A percentile compares a stretch with the other conserved stretches of the same genome.
phyloP scores from a whole-genome alignment of 441 rosid genomes.

The Geranium incanum region DNA sequence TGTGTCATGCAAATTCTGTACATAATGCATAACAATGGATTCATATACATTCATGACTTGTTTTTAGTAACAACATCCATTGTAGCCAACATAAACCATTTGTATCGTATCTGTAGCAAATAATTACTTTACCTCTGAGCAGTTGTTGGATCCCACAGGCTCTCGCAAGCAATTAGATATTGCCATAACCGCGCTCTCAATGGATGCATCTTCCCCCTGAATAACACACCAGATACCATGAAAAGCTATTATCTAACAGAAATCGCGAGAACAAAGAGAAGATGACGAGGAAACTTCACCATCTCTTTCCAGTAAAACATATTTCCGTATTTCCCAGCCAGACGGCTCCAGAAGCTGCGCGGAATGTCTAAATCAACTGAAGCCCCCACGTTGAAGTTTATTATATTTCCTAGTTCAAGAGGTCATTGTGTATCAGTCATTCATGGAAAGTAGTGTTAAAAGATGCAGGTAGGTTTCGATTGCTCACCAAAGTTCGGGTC shows the following conservation, averaged over 20 bases:
- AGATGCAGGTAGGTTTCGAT: constrained; percentile 8
- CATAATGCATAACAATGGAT: no score
- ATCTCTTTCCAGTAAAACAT: constrained; percentile 71
- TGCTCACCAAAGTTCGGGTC: constrained; percentile 81
- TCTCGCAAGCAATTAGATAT: constrained; percentile 79
- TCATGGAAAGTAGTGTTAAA: constrained; percentile 11
- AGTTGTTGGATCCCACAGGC: constrained; percentile 65
- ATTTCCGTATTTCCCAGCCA: constrained; percentile 82
- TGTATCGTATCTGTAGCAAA: neutral
- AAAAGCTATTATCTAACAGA: neutral
- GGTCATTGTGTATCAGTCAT: constrained; percentile 8
- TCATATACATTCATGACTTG: neutral
- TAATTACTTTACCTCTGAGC: constrained; percentile 55
- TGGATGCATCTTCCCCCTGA: constrained; percentile 75
- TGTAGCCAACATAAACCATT: no score
- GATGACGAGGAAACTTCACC: constrained; percentile 21
- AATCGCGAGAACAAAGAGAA: neutral
- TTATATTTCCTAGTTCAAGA: constrained; percentile 39
- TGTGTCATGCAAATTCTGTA: no score
- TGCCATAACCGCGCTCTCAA: constrained; percentile 84
- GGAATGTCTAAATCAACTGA: constrained; percentile 63
- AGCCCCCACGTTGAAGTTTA: constrained; percentile 62
- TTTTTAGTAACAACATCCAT: neutral
- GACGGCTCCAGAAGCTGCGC: constrained; percentile 69
- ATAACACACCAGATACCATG: constrained; percentile 12